Base-by-base conservation (phyloP, 352 stramenopile species). In the Pythium pyrilobum region DNA sequence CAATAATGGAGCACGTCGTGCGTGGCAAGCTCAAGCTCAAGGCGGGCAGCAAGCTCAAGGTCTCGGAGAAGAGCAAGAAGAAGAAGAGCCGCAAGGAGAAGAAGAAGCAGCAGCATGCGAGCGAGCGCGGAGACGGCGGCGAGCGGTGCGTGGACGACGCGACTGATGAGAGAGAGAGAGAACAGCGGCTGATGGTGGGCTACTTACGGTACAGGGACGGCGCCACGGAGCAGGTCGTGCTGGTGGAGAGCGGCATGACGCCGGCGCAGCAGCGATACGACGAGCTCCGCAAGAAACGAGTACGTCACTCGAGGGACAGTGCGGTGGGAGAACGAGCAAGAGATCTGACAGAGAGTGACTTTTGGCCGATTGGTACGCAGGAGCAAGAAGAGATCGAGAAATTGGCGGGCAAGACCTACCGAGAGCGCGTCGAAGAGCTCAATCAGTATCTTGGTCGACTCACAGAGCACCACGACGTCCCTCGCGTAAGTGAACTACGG, bases 381-480 rank as follows among this genome's bases (percentile, higher is more conserved):
- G 86, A 96, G 47, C 66, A 90, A 72, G 84, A 90, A 29, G 73
- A 89, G 32, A 93, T 95, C 47, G 77, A 90, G 33, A 93, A 96
- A 50, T 45, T 87, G 52, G 85, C 81, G 2, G 72, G 71, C 32
- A 92, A 92, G 63, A 97, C 88, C 28, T 96, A 97, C 64, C 73
- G 91, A 52, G 81, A 97, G 62, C 74, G 89, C 46, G 90, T 99
- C 10, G 96, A 99, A 69, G 87, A 98, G 59, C 97, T 98, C 59
- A 99, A 98, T 68, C 77, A 97, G 71, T 94, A 98, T 50, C 76
- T 99, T 11, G 79, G 89, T 32, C 92, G 84, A 34, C 73, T 98
- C 49, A 99, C 96, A 2, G 96, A 99, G 75, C 94, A 98, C 62
- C 97, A 99, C 72, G 96, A 99, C 67, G 96, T 99, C 63, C 96